Conservation (phyloP, 331 rosid genomes). For the Quercus tomentella region DNA sequence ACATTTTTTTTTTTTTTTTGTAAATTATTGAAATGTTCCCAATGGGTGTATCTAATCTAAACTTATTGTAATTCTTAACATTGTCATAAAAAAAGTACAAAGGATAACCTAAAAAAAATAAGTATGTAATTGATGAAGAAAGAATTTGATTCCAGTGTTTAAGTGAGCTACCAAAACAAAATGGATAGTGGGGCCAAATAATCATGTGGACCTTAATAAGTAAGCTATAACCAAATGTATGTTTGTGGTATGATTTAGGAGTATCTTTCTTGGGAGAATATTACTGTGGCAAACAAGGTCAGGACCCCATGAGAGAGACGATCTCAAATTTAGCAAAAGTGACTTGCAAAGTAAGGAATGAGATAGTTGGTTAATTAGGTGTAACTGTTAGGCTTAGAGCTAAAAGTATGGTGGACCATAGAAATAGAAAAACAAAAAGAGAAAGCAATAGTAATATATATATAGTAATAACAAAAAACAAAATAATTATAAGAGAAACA, state of each 20-base stretch:
- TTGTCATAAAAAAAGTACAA: background rate
- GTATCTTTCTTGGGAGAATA: constrained; percentile 69
- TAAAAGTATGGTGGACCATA: constrained; percentile 17
- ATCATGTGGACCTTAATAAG: constrained; percentile 20
- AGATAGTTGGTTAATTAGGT: constrained; percentile 37
- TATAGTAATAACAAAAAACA: background rate
- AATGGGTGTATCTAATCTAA: no score
- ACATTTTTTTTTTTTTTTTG: no score
- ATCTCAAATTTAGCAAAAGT: constrained; percentile 26
- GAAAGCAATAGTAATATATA: constrained; percentile 1
- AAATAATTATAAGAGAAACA: constrained; percentile 1
- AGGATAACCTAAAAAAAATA: no score
- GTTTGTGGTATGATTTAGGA: constrained; percentile 38
- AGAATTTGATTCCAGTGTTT: constrained; percentile 7
- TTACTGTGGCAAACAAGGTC: constrained; percentile 40
- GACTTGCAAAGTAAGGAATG: constrained; percentile 26
- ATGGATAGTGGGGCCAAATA: constrained; percentile 40
- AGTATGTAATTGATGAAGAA: background rate
- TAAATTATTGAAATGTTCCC: no score
- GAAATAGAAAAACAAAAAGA: background rate
- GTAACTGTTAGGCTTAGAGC: constrained; percentile 23
- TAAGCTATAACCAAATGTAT: constrained; percentile 25
- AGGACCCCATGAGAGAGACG: constrained; percentile 27
- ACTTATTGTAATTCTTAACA: no score
- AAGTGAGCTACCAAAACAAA: constrained; percentile 5